A percentile compares a stretch with the other conserved stretches of the same genome.
These are phyloP conservation scores for Paracorniculantispora psalliotae DNA, from an alignment of 2,329 filamentous ascomycete species.

Conservation along the genomic window DNA sequence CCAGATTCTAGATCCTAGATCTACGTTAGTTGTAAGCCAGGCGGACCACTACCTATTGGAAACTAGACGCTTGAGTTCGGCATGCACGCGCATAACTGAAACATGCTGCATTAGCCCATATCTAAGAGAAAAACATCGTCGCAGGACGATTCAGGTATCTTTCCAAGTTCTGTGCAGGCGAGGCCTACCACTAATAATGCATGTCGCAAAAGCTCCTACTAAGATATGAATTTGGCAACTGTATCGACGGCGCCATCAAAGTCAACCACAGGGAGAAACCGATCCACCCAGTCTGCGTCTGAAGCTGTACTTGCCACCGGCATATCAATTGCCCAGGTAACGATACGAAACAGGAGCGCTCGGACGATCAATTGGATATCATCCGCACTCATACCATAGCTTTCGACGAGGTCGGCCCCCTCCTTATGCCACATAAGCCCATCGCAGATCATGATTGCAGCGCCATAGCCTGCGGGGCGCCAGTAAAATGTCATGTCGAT, in stretches of 20 bases:
- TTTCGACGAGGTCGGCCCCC: slow-evolving; percentile 6
- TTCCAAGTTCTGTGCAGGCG: too few species aligned
- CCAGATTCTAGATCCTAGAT: too few species aligned
- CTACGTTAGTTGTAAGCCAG: too few species aligned
- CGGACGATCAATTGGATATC: slow-evolving; percentile 11
- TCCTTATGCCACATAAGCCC: slow-evolving; percentile 10
- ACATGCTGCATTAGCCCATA: too few species aligned
- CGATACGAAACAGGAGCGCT: slow-evolving; percentile 13
- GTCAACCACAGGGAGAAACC: not conserved
- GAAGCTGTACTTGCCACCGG: not conserved
- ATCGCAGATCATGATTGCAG: slow-evolving; percentile 15
- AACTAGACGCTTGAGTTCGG: too few species aligned
- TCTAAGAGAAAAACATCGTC: too few species aligned
- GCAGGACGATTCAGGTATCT: too few species aligned
- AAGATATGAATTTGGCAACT: too few species aligned
- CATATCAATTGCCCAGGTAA: slow-evolving; percentile 13
- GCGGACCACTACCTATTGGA: too few species aligned
- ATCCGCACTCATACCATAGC: slow-evolving; percentile 11
- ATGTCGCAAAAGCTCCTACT: too few species aligned
- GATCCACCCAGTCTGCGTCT: not conserved
- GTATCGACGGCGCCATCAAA: not conserved
- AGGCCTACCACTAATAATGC: too few species aligned
- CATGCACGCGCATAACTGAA: too few species aligned
- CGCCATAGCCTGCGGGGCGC: slow-evolving; percentile 9
- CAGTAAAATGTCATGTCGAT: slow-evolving; percentile 17